Evolutionary conservation across 306 rosid genomes (phyloP).

Genomic region (Prinsepia uniflora): DNA sequence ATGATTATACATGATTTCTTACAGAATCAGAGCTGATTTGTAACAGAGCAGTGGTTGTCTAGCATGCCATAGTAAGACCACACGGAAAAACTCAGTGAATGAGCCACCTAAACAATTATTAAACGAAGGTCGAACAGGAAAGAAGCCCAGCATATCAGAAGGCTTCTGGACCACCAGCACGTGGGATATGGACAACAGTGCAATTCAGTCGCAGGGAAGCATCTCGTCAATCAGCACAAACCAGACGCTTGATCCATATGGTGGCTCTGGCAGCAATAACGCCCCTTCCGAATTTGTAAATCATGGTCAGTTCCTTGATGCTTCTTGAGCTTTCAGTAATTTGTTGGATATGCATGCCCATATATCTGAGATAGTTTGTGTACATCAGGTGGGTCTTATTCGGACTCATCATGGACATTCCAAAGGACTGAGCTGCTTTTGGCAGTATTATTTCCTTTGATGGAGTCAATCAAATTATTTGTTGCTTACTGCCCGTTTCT

Average conservation of each 20-base stretch:
- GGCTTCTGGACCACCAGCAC: constrained; percentile 92
- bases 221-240: constrained; percentile 74
- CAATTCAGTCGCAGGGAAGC: constrained; percentile 85
- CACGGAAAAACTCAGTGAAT: constrained; percentile 30
- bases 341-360: constrained; percentile 7
- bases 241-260: constrained; percentile 55
- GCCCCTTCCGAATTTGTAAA: constrained; percentile 60
- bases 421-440: background rate
- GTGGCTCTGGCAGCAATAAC: constrained; percentile 41
- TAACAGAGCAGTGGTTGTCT: constrained; percentile 99
- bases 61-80: constrained; percentile 60
- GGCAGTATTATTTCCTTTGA: background rate
- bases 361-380: background rate
- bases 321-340: constrained; percentile 12
- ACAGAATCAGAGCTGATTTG: constrained; percentile 67
- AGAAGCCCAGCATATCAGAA: constrained; percentile 62
- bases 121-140: constrained; percentile 30
- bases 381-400: background rate
- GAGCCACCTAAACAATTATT: constrained; percentile 35
- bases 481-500: background rate
- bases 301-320: constrained; percentile 48
- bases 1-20: constrained; percentile 44
- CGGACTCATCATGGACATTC: background rate
- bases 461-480: background rate
- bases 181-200: constrained; percentile 88